Percentiles rank a stretch among this genome's conserved stretches.
Conservation (phyloP, 176 grass and related monocot genomes). For the Ananas comosus region DNA sequence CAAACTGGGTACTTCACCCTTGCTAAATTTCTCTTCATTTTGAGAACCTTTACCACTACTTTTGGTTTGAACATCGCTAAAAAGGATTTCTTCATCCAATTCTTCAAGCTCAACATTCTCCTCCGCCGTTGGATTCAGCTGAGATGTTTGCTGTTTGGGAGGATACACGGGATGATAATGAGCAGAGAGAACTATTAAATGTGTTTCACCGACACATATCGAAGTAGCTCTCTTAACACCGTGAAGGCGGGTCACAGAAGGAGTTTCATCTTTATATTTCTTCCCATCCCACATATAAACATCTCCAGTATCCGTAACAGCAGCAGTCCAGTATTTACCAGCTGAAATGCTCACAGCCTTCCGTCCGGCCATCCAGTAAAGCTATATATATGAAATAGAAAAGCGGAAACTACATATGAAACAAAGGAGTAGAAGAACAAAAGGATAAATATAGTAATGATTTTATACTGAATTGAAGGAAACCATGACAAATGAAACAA, state of each 20-base stretch:
- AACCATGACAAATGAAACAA: background rate
- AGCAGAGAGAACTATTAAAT: constrained; percentile 75
- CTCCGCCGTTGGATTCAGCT: constrained; percentile 23
- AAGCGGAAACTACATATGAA: constrained; percentile 10
- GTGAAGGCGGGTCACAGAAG: constrained; percentile 60
- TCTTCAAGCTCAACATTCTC: constrained; percentile 48
- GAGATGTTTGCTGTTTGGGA: constrained; percentile 33
- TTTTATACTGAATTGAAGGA: too few species aligned
- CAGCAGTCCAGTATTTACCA: constrained; percentile 91
- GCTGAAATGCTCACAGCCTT: constrained; percentile 74
- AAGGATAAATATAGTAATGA: too few species aligned
- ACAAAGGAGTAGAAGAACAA: background rate
- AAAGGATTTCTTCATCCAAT: constrained; percentile 59
- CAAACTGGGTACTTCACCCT: constrained; percentile 42
- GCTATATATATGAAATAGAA: constrained; percentile 31
- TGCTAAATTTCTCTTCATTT: constrained; percentile 20
- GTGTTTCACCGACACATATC: constrained; percentile 98
- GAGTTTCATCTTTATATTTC: constrained; percentile 59
- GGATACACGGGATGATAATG: constrained; percentile 81
- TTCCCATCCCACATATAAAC: constrained; percentile 98
- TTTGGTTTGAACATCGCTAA: constrained; percentile 37
- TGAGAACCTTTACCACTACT: constrained; percentile 22
- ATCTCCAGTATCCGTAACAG: constrained; percentile 78
- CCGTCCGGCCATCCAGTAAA: constrained; percentile 71
- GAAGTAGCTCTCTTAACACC: constrained; percentile 80